phyloP scores from a whole-genome alignment of 805 yeast species.

The Schizosaccharomyces lindneri region DNA sequence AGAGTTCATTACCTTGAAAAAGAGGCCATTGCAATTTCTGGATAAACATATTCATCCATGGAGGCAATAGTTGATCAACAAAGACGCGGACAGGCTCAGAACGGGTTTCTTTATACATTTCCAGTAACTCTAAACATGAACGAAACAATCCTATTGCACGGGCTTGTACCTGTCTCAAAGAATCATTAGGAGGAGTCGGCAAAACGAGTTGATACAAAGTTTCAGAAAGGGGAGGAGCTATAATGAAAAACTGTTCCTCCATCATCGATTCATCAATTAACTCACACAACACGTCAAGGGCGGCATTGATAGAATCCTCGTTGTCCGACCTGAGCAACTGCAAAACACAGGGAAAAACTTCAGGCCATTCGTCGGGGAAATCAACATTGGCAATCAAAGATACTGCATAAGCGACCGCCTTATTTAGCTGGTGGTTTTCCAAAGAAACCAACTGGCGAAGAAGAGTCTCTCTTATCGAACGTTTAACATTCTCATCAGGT shows the following conservation, averaged over 20 bases:
- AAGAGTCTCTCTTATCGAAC: background rate
- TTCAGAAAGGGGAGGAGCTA: background rate
- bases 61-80: background rate
- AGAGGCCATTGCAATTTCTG: background rate
- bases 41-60: background rate
- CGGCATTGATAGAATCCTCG: background rate
- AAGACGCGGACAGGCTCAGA: background rate
- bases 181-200: background rate
- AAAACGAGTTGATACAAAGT: background rate
- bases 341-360: background rate
- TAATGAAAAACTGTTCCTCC: background rate
- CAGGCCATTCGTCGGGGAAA: slow-evolving; percentile 2
- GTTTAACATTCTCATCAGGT: background rate
- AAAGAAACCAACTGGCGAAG: background rate
- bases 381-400: background rate
- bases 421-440: background rate
- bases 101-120: background rate
- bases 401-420: background rate
- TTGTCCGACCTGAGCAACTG: background rate
- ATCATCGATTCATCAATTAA: background rate
- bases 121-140: background rate
- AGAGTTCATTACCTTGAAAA: background rate
- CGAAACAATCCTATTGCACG: background rate
- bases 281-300: background rate
- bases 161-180: background rate